Percentiles rank a stretch among this genome's conserved stretches.
phyloP scores from a whole-genome alignment of 495 filamentous ascomycete species.

The Xylaria intraflava region DNA sequence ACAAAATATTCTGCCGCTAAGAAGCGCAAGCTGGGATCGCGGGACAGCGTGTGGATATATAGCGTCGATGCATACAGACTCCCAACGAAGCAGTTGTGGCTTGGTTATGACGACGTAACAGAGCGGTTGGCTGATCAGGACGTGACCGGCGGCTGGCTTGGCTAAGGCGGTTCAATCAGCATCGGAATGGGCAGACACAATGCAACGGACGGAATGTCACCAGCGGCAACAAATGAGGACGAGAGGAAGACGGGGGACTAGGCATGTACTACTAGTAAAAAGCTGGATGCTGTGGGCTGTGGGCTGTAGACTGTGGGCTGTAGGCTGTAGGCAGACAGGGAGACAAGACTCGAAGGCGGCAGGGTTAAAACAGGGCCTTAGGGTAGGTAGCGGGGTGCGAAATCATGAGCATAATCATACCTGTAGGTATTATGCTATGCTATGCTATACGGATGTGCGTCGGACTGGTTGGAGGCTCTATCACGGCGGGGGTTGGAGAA shows the following conservation, averaged over 20 bases:
- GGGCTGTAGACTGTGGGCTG: no score
- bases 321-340: background rate
- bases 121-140: background rate
- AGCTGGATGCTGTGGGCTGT: no score
- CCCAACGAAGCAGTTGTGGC: background rate
- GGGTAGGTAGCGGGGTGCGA: background rate
- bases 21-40: slow-evolving; percentile 5
- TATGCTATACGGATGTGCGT: background rate
- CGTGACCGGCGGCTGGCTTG: slow-evolving; percentile 1
- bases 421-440: background rate
- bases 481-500: background rate
- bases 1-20: background rate
- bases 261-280: no score
- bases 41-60: slow-evolving; percentile 4
- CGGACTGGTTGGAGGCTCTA: slow-evolving; percentile 4
- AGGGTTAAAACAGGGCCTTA: background rate
- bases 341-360: background rate
- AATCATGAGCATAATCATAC: background rate
- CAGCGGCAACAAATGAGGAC: background rate
- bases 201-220: background rate
- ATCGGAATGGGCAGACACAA: background rate
- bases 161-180: slow-evolving; percentile 1
- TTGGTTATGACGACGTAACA: slow-evolving; percentile 3
- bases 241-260: background rate
- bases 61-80: slow-evolving; percentile 1